Evolutionary conservation across 2,329 filamentous ascomycete species (phyloP).

Genomic region (Ambrosiella xylebori): DNA sequence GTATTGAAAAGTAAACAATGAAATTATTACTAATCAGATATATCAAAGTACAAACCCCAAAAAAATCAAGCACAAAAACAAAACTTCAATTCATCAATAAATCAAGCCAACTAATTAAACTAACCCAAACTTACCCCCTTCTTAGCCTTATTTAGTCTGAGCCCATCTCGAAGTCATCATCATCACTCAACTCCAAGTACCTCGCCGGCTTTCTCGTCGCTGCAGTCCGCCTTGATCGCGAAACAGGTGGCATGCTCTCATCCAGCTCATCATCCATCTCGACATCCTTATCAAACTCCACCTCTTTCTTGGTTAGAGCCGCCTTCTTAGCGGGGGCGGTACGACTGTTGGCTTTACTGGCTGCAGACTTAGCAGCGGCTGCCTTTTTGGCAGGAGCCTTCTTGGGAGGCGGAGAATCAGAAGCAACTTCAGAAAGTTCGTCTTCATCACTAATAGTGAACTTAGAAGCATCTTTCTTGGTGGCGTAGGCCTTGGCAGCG

Average conservation of each 20-base stretch:
- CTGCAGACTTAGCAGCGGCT: neutral
- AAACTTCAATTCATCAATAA: neutral
- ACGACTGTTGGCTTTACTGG: neutral
- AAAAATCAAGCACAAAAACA: neutral
- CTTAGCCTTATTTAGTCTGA: slow-evolving; percentile 6
- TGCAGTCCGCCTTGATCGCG: slow-evolving; percentile 8
- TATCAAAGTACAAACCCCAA: no score
- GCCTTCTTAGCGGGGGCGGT: neutral
- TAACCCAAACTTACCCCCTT: neutral
- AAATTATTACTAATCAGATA: no score
- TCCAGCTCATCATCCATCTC: slow-evolving; percentile 30
- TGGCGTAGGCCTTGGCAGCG: slow-evolving; percentile 49
- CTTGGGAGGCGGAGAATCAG: neutral
- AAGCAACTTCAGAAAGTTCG: slow-evolving; percentile 14
- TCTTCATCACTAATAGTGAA: slow-evolving; percentile 24
- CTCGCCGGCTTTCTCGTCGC: slow-evolving; percentile 15
- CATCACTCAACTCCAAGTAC: slow-evolving; percentile 10
- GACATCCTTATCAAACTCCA: slow-evolving; percentile 18
- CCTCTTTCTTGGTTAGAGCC: neutral
- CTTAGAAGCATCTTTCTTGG: slow-evolving; percentile 28
- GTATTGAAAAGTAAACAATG: no score
- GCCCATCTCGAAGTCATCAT: slow-evolving; percentile 12
- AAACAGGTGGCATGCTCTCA: slow-evolving; percentile 15
- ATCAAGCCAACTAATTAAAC: neutral
- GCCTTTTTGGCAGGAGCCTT: slow-evolving; percentile 1